Evolutionary conservation across 176 grass and related monocot genomes (phyloP), one percentile per base, ranked within the genome.

Genomic region (Dendrocalamus sinicus): DNA sequence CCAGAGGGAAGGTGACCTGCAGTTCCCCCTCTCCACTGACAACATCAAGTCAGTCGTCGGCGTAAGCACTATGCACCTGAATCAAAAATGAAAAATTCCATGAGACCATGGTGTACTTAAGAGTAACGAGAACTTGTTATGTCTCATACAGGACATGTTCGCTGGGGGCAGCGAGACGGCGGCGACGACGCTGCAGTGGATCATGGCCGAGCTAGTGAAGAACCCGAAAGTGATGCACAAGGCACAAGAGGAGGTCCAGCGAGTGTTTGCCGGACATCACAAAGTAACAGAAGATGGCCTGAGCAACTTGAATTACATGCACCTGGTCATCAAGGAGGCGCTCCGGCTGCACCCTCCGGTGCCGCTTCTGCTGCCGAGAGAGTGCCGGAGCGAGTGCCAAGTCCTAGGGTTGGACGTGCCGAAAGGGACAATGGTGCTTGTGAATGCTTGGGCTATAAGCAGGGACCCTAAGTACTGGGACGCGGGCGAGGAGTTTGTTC

Each of bases 121-220:
- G 1, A 0, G 8, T 24, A 76, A 61, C 20, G 0, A 30, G 6
- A 35, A 35, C 70, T 70, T 70, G 12, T 13, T 24, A 28, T 2
- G 0, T 28, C 14, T 62, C 14, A 35, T 28, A 1, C 53, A 91
- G 90, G 85, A 91, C 20, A 57, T 91, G 71, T 91, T 91, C 14
- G 70, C 35, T 0, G 90, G 45, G 4, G 86, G 90, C 7, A 89
- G 86, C 67, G 90, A 86, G 48, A 88, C 90, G 2, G 67, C 73
- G 0, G 53, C 77, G 1, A 89, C 77, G 20, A 44, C 57, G 1
- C 35, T 88, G 43, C 65, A 88, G 50, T 92, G 86, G 90, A 63
- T 44, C 6, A 89, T 92, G 90, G 50, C 90, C 0, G 90, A 92
- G 72, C 90, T 92, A 0, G 28, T 86, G 22, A 46, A 48, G 35